Conservation (phyloP, 768 basidiomycete genomes). For the Lentinula sp. region DNA sequence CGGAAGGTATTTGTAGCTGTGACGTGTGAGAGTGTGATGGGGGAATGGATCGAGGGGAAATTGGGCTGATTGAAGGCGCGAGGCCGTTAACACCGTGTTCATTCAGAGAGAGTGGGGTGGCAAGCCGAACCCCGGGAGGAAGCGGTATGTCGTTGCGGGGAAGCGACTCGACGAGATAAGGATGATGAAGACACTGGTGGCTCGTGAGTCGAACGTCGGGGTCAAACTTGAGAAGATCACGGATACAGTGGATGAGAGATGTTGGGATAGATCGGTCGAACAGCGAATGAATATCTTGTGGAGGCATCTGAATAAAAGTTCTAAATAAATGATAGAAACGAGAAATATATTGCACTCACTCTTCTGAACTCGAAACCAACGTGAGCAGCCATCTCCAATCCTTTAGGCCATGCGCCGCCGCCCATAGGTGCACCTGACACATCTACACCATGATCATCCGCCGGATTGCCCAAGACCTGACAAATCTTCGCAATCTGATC, state of each 20-base stretch:
- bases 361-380: conserved; percentile 88
- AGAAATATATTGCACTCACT: conserved; percentile 38
- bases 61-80: conserved; percentile 29
- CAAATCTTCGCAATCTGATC: conserved; percentile 92
- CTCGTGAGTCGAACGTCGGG: conserved; percentile 84
- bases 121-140: conserved; percentile 43
- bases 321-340: conserved; percentile 8
- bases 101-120: conserved; percentile 28
- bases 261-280: conserved; percentile 77
- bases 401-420: conserved; percentile 84
- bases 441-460: conserved; percentile 76
- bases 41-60: conserved; percentile 18
- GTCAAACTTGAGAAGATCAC: conserved; percentile 88
- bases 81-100: conserved; percentile 28
- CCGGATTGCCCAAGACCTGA: conserved; percentile 90
- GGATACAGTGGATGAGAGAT: conserved; percentile 86
- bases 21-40: conserved; percentile 46
- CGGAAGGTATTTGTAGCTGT: conserved; percentile 36
- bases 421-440: conserved; percentile 62
- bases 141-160: conserved; percentile 62
- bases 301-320: conserved; percentile 42
- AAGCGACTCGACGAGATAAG: conserved; percentile 80
- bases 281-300: conserved; percentile 60
- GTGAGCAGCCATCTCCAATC: conserved; percentile 80
- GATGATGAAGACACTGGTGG: conserved; percentile 80